Conservation (phyloP, 2,329 filamentous ascomycete genomes). For the Diaporthe amygdali region DNA sequence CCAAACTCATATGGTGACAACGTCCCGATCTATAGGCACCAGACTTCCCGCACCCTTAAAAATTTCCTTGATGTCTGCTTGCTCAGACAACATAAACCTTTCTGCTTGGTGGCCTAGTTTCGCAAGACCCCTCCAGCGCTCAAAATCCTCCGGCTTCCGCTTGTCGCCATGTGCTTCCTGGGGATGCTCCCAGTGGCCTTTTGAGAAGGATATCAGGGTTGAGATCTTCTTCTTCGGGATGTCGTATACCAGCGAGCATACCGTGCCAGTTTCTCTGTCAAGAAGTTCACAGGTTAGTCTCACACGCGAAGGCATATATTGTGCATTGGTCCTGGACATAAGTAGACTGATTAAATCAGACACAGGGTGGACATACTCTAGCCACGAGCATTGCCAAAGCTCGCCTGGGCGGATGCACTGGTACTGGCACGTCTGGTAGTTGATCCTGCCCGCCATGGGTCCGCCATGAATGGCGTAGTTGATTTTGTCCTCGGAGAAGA, state of each 20-base stretch:
- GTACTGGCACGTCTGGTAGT: constrained; percentile 59
- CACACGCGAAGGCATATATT: neutral
- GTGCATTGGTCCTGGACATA: too few species aligned
- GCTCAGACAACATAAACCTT: constrained; percentile 56
- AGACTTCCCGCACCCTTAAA: constrained; percentile 56
- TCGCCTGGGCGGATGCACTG: constrained; percentile 63
- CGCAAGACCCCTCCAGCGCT: constrained; percentile 55
- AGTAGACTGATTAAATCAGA: neutral
- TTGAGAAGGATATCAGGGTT: constrained; percentile 58
- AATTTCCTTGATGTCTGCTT: constrained; percentile 54
- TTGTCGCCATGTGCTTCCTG: constrained; percentile 61
- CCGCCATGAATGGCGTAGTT: constrained; percentile 66
- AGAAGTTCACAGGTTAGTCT: neutral
- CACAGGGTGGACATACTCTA: constrained; percentile 32
- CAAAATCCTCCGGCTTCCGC: constrained; percentile 53
- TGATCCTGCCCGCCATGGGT: constrained; percentile 60
- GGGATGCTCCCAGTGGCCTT: constrained; percentile 60
- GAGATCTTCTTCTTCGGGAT: constrained; percentile 54
- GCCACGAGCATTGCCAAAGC: constrained; percentile 65
- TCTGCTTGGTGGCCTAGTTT: constrained; percentile 55
- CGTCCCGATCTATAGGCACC: constrained; percentile 46
- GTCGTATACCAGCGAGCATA: constrained; percentile 61
- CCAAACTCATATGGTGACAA: constrained; percentile 11
- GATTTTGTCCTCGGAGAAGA: constrained; percentile 57
- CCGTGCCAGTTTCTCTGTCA: constrained; percentile 56